Percentiles rank a stretch among this genome's conserved stretches.
Conservation (phyloP, 768 basidiomycete genomes). For the Ramaria sp. region DNA sequence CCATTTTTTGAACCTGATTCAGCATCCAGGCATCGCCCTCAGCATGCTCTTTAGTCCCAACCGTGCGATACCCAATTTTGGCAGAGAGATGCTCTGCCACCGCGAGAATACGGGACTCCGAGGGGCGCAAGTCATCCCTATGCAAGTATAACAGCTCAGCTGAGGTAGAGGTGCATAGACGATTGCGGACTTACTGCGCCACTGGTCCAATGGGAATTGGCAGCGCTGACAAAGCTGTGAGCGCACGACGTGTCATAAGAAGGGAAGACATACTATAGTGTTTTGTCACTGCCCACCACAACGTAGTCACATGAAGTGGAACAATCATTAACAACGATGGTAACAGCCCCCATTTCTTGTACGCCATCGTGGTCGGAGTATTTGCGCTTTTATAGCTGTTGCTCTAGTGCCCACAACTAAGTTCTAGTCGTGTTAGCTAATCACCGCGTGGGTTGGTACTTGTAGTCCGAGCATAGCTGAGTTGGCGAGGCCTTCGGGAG, state of each 20-base stretch:
- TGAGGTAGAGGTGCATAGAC: not conserved
- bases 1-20: constrained; percentile 49
- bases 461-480: too few species aligned
- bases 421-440: too few species aligned
- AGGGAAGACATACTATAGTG: constrained; percentile 1
- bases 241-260: not conserved
- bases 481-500: too few species aligned
- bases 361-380: not conserved
- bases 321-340: not conserved
- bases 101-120: constrained; percentile 56
- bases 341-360: constrained; percentile 2
- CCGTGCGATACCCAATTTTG: constrained; percentile 82
- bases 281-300: not conserved
- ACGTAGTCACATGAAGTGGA: not conserved
- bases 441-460: too few species aligned
- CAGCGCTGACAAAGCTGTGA: not conserved
- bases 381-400: not conserved
- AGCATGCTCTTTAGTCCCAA: constrained; percentile 84
- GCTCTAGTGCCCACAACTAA: too few species aligned
- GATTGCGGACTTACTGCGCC: not conserved
- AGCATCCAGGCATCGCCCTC: constrained; percentile 77
- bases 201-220: constrained; percentile 7
- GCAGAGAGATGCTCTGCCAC: constrained; percentile 66
- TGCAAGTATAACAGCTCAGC: not conserved
- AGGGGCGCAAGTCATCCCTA: constrained; percentile 28